Conservation (phyloP, 345 rosid genomes). For the Ricinus communis region DNA sequence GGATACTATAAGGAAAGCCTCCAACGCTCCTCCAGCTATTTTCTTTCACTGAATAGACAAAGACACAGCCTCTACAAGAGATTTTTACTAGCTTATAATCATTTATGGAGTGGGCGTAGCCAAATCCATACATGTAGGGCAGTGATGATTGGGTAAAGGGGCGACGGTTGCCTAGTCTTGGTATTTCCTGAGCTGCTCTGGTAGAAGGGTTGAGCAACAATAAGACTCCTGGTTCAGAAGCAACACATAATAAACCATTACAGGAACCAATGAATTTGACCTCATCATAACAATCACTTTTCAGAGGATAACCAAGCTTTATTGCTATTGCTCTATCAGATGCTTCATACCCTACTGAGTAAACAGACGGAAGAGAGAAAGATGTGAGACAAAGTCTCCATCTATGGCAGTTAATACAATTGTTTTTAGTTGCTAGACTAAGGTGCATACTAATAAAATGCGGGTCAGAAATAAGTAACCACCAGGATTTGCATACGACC, state of each 20-base stretch:
- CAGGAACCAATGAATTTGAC: conserved; percentile 13
- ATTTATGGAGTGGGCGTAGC: not conserved
- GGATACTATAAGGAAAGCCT: conserved; percentile 20
- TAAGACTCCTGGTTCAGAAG: conserved; percentile 9
- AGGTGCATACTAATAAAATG: conserved; percentile 6
- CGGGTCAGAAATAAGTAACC: not conserved
- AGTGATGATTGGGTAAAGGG: not conserved
- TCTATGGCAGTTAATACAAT: conserved; percentile 1
- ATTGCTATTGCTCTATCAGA: not conserved
- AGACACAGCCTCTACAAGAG: conserved; percentile 10
- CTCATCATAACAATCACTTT: not conserved
- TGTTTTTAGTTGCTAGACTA: not conserved
- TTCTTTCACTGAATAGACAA: conserved; percentile 39
- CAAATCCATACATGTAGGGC: conserved; percentile 7
- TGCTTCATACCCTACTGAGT: not conserved
- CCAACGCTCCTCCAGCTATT: conserved; percentile 30
- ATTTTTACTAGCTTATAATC: conserved; percentile 8
- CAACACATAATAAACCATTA: conserved; percentile 10
- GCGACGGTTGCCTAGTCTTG: not conserved
- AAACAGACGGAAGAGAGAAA: conserved; percentile 13
- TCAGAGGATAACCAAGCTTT: conserved; percentile 3
- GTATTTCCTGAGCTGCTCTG: conserved; percentile 8
- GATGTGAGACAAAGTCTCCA: conserved; percentile 8
- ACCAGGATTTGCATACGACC: conserved; percentile 3
- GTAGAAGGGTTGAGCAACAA: conserved; percentile 5